phyloP scores from a whole-genome alignment of 163 green algal genomes.

The Botryococcus braunii region DNA sequence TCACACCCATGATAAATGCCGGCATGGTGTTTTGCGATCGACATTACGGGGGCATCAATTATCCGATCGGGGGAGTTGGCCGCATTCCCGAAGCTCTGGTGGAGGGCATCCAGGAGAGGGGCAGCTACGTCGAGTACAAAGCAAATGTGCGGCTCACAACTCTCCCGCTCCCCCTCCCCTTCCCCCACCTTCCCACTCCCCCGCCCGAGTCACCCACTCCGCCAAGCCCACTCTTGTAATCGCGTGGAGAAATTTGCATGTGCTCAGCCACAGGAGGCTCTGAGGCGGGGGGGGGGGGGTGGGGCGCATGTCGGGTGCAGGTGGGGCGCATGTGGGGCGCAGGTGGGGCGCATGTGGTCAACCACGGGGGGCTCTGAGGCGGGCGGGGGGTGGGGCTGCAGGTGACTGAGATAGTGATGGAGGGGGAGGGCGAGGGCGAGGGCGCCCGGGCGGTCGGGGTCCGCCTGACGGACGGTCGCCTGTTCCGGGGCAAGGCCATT shows the following conservation, averaged over 20 bases:
- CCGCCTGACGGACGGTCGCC: constrained; percentile 59
- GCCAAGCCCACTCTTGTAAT: no score
- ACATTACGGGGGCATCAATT: constrained; percentile 96
- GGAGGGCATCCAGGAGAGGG: constrained; percentile 59
- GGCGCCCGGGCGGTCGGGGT: constrained; percentile 48
- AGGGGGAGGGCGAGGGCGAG: constrained; percentile 29
- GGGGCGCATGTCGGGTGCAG: no score
- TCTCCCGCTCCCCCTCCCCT: no score
- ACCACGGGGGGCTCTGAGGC: no score
- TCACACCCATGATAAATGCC: constrained; percentile 92
- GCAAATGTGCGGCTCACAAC: constrained; percentile 44
- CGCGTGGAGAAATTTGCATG: no score
- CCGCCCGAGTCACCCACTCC: no score
- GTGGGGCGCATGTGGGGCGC: no score
- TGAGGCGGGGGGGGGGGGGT: no score
- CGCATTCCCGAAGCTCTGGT: constrained; percentile 62
- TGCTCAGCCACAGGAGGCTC: no score
- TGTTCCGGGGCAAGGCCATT: constrained; percentile 49
- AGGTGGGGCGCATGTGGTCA: no score
- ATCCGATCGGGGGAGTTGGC: constrained; percentile 81
- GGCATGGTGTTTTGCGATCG: constrained; percentile 89
- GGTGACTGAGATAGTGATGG: constrained; percentile 74
- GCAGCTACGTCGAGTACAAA: constrained; percentile 82
- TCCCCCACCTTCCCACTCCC: no score
- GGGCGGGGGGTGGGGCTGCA: neutral